These are phyloP conservation scores for Austroboletus festivus DNA, from an alignment of 768 basidiomycete genomes.

Conservation along the genomic window DNA sequence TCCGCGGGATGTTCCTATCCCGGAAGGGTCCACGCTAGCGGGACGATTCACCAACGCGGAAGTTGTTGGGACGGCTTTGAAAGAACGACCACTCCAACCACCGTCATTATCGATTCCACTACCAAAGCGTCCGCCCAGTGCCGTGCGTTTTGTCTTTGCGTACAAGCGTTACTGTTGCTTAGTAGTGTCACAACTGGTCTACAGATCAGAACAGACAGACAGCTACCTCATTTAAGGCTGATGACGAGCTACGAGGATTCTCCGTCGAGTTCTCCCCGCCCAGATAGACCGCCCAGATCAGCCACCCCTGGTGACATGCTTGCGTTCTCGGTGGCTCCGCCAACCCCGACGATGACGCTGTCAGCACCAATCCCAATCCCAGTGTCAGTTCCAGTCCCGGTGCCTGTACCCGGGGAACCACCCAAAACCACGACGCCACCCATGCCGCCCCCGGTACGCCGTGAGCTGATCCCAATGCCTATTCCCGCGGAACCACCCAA, in stretches of 20 bases:
- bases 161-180: no score
- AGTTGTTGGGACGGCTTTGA: no score
- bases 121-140: slow-evolving; percentile 4
- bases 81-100: background rate
- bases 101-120: background rate
- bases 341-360: no score
- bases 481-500: background rate
- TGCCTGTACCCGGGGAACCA: background rate
- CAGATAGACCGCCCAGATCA: background rate
- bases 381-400: no score
- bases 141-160: slow-evolving; percentile 3
- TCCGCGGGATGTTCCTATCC: slow-evolving; percentile 7
- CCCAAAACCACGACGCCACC: background rate
- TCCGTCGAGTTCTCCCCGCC: slow-evolving; percentile 4
- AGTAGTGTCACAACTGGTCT: background rate
- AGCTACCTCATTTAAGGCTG: slow-evolving; percentile 11
- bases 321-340: no score
- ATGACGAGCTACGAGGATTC: slow-evolving; percentile 1
- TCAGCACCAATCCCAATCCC: no score
- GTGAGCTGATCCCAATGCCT: no score
- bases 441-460: no score
- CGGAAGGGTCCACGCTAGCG: no score
- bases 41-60: no score
- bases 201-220: slow-evolving; percentile 19
- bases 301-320: no score